Base-by-base conservation (phyloP, 768 basidiomycete species). In the Pisolithus albus region DNA sequence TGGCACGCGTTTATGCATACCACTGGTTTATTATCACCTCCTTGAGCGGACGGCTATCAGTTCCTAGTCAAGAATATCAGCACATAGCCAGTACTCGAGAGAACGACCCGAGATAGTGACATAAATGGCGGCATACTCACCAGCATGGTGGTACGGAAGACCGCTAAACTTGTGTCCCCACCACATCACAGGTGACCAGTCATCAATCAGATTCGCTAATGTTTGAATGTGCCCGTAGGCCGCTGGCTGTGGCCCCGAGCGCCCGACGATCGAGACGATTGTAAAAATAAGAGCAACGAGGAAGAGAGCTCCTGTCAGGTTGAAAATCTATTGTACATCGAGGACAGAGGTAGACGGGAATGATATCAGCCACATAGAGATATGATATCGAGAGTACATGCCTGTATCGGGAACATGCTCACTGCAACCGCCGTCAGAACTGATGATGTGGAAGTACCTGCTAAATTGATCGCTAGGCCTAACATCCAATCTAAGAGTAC, bases 181-280 rank as follows among this genome's bases (percentile, higher is more conserved):
- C 65, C 65, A 62, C 56, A 68, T 64, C 7, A 52, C 63, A 1
- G 59, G 51, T n/a, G 65, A 64, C 70, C 70, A 65, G n/a, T 71
- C 66, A 50, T 71, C 70, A 34, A 68, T 57, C 50, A 69, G 50
- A 44, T 69, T 67, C 2, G 62, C 66, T 15, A 71, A 59, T 15
- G 65, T 71, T 43, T 68, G 64, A 1, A 70, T 46, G 19, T 70
- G 67, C 3, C 69, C 66, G 24, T 70, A 71, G n/a, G 63, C 56
- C 4, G 60, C 64, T 0, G 62, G 69, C 36, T 70, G 69, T 0
- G 59, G 55, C 3, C 66, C 66, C 16, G 39, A 26, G 23, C 59
- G 30, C 3, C 55, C 59, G 24, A 59, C 23, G 15, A 38, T 34
- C 0, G 51, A 56, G 21, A 59, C 23, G 11, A 38, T 34, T 0